Conservation (phyloP, 805 yeast species). For the Candida germanica region DNA sequence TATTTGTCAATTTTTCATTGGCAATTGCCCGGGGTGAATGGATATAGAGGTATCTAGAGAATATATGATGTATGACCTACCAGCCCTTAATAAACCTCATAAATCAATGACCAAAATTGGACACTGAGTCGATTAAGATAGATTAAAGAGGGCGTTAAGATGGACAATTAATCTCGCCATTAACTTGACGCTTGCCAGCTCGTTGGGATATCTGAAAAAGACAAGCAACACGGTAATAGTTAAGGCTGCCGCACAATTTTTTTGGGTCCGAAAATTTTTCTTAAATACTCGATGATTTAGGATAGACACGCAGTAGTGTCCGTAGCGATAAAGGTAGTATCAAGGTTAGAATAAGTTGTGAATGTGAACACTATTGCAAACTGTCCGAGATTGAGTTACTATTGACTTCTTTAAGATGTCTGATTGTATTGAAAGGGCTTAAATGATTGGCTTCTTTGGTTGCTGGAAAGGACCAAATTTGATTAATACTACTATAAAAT, state of each 20-base stretch:
- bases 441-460: too few species aligned
- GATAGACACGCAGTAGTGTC: too few species aligned
- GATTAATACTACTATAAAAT: too few species aligned
- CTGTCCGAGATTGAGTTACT: too few species aligned
- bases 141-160: conserved; percentile 39
- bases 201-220: conserved; percentile 43
- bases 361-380: too few species aligned
- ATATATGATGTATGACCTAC: conserved; percentile 39
- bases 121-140: conserved; percentile 7
- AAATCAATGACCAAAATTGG: conserved; percentile 13
- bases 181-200: conserved; percentile 50
- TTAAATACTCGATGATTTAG: conserved; percentile 1
- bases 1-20: conserved; percentile 63
- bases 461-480: too few species aligned
- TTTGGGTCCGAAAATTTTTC: conserved; percentile 7
- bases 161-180: conserved; percentile 47
- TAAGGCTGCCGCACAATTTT: conserved; percentile 51
- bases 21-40: conserved; percentile 54
- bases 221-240: conserved; percentile 53
- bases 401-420: too few species aligned
- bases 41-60: conserved; percentile 20
- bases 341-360: too few species aligned
- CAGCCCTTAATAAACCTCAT: conserved; percentile 42
- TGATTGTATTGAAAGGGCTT: too few species aligned
- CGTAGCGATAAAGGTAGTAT: too few species aligned